These are phyloP conservation scores for Gracilaria vermiculophylla DNA, from an alignment of 23 red algal genomes.

Conservation along the genomic window DNA sequence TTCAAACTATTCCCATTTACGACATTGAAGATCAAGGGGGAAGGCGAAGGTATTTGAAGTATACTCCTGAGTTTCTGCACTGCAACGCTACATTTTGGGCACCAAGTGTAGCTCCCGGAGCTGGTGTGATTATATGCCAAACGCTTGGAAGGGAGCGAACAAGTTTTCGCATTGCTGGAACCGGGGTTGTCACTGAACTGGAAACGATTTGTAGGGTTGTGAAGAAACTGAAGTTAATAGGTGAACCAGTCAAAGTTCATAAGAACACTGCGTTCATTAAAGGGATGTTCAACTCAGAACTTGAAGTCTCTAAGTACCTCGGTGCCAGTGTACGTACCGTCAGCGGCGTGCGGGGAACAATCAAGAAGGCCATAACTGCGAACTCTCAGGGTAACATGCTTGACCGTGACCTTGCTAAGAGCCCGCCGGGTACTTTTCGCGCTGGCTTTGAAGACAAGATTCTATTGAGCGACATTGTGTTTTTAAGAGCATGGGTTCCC, in stretches of 20 bases:
- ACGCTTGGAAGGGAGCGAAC: constrained; percentile 67
- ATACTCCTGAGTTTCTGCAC: constrained; percentile 96
- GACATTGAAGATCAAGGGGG: constrained; percentile 79
- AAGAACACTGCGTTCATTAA: constrained; percentile 98
- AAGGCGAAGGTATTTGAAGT: constrained; percentile 86
- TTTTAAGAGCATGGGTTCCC: constrained; percentile 96
- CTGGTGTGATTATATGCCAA: constrained; percentile 82
- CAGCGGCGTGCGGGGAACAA: constrained; percentile 81
- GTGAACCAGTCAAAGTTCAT: constrained; percentile 84
- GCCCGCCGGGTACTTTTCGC: constrained; percentile 92
- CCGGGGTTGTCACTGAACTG: constrained; percentile 88
- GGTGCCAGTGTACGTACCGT: constrained; percentile 89
- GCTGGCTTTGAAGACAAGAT: constrained; percentile 97
- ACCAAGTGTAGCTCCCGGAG: constrained; percentile 68
- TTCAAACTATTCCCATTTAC: constrained; percentile 90
- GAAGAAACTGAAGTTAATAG: constrained; percentile 98
- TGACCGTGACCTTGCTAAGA: constrained; percentile 65
- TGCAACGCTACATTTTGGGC: constrained; percentile 92
- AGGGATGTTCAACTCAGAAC: constrained; percentile 97
- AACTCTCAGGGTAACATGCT: constrained; percentile 14
- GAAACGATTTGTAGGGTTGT: constrained; percentile 74
- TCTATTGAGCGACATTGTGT: constrained; percentile 92
- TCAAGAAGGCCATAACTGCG: constrained; percentile 84
- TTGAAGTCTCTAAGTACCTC: constrained; percentile 95
- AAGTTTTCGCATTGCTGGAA: constrained; percentile 88